Evolutionary conservation across 192 early-diverging fungal genomes (phyloP), one percentile per base, ranked within the genome.

Genomic region (Dissophora globulifera): DNA sequence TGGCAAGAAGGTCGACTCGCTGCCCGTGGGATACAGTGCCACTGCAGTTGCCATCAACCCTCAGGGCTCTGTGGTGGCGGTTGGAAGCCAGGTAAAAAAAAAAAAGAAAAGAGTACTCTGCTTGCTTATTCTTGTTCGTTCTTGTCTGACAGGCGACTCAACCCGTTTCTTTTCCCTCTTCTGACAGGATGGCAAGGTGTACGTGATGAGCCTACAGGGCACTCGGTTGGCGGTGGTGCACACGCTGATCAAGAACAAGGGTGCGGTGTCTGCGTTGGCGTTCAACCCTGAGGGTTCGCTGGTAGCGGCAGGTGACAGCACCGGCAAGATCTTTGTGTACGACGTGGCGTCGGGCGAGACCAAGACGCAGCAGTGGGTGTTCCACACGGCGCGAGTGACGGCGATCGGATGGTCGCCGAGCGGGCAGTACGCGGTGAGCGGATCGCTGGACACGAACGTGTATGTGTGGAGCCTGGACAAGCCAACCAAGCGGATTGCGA

Each of bases 371-470:
- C 88, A 90, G 22, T 99, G 96, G 96, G 90, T 92, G 25, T 93
- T 92, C 80, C 97, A 99, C 75, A 89, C 85, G 4, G 93, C 91
- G 27, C 88, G 94, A n/a, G 84, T 99, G 45, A 93, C 91, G 62
- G 80, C 81, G 10, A 72, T 99, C 30, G 81, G 81, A 0, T 99
- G 96, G 96, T 88, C 91, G 1, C 80, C 87, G 1, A 90, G 92
- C 75, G 88, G 91, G 2, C 33, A 67, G 20, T 90, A 91, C 70
- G 89, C 90, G 2, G 96, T 88, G 1, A 93, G 91, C 40, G 90
- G 89, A 17, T 89, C 91, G 27, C 82, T 97, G 29, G 97, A 99
- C 78, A 94, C 94, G 52, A 89, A 93, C 79, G 88, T 98, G 31
- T 93, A 92, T 78, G 85, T 98, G 5, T 99, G 96, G 96, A 92